phyloP scores from a whole-genome alignment of 352 stramenopile species.

The Phytophthora pistaciae region DNA sequence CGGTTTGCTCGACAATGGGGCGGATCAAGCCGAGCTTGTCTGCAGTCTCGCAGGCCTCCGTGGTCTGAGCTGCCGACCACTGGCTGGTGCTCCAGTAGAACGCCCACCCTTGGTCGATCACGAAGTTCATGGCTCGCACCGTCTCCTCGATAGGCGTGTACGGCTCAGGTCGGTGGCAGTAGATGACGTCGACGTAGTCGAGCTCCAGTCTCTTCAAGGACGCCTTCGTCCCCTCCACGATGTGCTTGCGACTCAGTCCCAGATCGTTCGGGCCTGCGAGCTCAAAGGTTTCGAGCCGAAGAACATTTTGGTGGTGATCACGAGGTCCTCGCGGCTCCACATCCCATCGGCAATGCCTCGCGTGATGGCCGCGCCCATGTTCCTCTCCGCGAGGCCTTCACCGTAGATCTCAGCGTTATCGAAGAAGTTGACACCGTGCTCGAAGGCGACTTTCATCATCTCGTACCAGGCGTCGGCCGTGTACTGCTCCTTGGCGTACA shows the following conservation, averaged over 20 bases:
- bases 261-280: slow-evolving; percentile 25
- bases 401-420: slow-evolving; percentile 53
- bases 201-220: slow-evolving; percentile 36
- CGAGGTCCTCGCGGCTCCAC: slow-evolving; percentile 46
- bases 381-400: slow-evolving; percentile 30
- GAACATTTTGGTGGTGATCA: slow-evolving; percentile 60
- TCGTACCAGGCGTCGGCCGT: no score
- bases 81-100: slow-evolving; percentile 60
- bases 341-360: slow-evolving; percentile 9
- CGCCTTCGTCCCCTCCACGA: slow-evolving; percentile 58
- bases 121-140: slow-evolving; percentile 59
- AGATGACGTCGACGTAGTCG: slow-evolving; percentile 53
- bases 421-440: slow-evolving; percentile 48
- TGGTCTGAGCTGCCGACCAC: slow-evolving; percentile 54
- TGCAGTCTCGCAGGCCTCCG: slow-evolving; percentile 49
- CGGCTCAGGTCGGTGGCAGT: slow-evolving; percentile 41
- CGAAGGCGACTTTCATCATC: no score
- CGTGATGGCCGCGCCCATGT: slow-evolving; percentile 43
- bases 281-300: slow-evolving; percentile 17
- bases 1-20: slow-evolving; percentile 53
- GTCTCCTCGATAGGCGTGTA: slow-evolving; percentile 53
- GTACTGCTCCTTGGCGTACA: no score
- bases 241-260: slow-evolving; percentile 51
- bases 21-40: slow-evolving; percentile 37
- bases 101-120: slow-evolving; percentile 29